Evolutionary conservation across 2,329 filamentous ascomycete genomes (phyloP).

Genomic region (Dactylellina leptospora): DNA sequence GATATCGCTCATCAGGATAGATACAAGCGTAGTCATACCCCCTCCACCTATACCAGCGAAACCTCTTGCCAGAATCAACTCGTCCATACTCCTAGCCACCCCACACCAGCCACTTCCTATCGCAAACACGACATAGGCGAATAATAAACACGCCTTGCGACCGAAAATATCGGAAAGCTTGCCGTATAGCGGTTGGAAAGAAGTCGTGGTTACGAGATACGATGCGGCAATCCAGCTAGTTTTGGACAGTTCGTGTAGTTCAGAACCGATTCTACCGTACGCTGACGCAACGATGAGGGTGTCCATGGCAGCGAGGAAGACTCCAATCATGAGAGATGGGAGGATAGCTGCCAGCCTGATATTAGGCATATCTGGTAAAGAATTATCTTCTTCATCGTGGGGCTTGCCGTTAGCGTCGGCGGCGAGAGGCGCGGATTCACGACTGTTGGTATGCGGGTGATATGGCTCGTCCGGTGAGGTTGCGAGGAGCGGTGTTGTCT

Average conservation of each 20-base stretch:
- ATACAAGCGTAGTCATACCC: conserved; percentile 65
- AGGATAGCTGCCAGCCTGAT: conserved; percentile 34
- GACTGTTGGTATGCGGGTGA: neutral
- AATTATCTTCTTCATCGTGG: conserved; percentile 26
- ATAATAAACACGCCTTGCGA: conserved; percentile 72
- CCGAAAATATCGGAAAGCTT: conserved; percentile 77
- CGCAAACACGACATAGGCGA: conserved; percentile 72
- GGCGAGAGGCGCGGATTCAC: neutral
- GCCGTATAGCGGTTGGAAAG: conserved; percentile 78
- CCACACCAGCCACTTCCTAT: conserved; percentile 72
- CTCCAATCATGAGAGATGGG: conserved; percentile 44
- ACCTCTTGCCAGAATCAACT: conserved; percentile 72
- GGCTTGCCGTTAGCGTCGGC: conserved; percentile 10
- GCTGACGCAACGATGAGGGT: conserved; percentile 73
- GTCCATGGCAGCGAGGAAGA: conserved; percentile 77
- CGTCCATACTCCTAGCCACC: conserved; percentile 70
- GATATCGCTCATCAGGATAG: conserved; percentile 75
- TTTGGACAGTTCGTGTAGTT: conserved; percentile 76
- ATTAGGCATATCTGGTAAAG: conserved; percentile 22
- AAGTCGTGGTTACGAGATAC: conserved; percentile 78
- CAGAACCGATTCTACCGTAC: conserved; percentile 80
- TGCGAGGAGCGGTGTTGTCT: conserved; percentile 30
- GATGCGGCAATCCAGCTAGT: conserved; percentile 78
- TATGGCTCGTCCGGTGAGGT: neutral
- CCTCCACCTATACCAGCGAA: conserved; percentile 59